Base-by-base conservation (phyloP, 305 asterid genomes). In the Ilex paraguariensis region DNA sequence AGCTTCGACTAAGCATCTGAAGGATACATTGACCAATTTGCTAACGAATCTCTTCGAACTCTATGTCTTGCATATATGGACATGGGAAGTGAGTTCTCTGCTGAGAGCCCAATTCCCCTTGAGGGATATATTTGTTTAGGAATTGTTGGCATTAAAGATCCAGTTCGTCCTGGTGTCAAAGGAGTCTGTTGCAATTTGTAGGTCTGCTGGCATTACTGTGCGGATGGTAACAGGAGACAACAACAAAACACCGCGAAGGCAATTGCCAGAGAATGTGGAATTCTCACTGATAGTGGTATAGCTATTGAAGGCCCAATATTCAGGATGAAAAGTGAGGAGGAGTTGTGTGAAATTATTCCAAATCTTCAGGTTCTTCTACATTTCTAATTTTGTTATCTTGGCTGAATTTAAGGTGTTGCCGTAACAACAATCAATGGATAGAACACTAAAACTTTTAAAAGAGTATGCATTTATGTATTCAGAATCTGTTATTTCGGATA, bases 161-260 rank as follows among this genome's bases (percentile, higher is more conserved):
- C 98, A 0, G 96, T 92, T 13, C 84, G 98, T 3, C 95, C 97
- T 1, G 98, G 98, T 10, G 98, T 92, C 7, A 75, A n/a, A 73
- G 45, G 96, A 92, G 72, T 87, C 98, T 0, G 98, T 92, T 56
- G 95, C 95, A 1, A 85, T 90, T 12, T 90, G 98, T 59, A 89
- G 86, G 51, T 74, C 85, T 16, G 98, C 98, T 62, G 98, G 98
- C 31, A 79, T 92, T 5, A 79, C 84, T 30, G 98, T 92, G 11
- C 74, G 98, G 60, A 92, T 92, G 98, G 98, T 92, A 1, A 92
- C 98, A 5, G 97, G 97, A 64, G 98, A 92, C 56, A 92, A 92
- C 70, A 87, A 90, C n/a, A n/a, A 54, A 87, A 87, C 60, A 92
- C 98, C 39, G 97, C 98, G 10, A 89, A 77, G 65, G 97, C 98